Percentiles rank a stretch among this genome's conserved stretches.
Evolutionary conservation across 257 asterid species (phyloP).

Genomic region (Leonotis leonurus): DNA sequence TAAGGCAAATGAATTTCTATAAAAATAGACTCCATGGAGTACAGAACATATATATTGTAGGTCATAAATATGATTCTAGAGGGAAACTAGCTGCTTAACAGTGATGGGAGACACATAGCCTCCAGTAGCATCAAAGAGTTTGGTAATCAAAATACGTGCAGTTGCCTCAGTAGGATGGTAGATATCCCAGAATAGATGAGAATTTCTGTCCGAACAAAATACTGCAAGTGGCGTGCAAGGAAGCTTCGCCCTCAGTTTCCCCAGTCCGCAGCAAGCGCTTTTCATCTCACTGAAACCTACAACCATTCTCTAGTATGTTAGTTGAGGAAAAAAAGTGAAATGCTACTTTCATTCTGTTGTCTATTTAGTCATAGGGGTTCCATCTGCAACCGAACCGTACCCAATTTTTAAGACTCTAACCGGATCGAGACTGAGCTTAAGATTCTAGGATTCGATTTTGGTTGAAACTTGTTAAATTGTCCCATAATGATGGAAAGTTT

Average conservation of each 20-base stretch:
- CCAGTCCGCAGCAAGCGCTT: conserved; percentile 78
- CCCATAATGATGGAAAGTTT: no score
- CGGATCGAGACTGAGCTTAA: no score
- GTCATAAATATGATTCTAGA: conserved; percentile 1
- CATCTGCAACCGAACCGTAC: no score
- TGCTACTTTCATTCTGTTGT: no score
- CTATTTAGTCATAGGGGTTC: no score
- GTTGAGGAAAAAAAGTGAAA: no score
- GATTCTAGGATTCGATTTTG: no score
- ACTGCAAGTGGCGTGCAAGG: conserved; percentile 64
- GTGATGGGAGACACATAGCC: conserved; percentile 39
- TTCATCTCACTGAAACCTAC: conserved; percentile 59
- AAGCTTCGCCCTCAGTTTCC: conserved; percentile 48
- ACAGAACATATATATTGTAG: neutral
- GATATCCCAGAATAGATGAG: conserved; percentile 69
- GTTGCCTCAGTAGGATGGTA: conserved; percentile 78
- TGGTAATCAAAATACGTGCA: conserved; percentile 31
- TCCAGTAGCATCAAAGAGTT: conserved; percentile 26
- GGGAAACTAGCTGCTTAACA: conserved; percentile 42
- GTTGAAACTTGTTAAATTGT: no score
- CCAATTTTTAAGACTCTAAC: no score
- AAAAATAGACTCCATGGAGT: neutral
- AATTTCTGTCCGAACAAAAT: conserved; percentile 44
- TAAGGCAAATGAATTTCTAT: neutral
- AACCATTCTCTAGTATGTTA: neutral